phyloP scores from a whole-genome alignment of 768 basidiomycete species.

The Leucosporidium scottii region DNA sequence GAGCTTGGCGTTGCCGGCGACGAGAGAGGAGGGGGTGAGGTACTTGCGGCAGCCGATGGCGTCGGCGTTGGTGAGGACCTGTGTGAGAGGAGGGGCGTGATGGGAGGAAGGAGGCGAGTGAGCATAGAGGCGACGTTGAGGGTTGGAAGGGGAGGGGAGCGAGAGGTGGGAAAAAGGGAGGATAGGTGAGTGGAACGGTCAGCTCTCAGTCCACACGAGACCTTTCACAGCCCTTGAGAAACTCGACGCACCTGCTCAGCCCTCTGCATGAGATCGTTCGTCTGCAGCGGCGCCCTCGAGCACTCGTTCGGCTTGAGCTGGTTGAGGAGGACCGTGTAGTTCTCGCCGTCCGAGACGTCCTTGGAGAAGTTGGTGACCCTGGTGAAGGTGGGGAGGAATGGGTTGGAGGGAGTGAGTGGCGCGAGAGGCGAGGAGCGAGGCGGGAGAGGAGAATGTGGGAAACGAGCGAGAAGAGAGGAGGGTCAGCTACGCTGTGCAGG shows the following conservation, averaged over 20 bases:
- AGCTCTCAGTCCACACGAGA: too few relatives aligned
- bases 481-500: not conserved
- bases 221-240: too few relatives aligned
- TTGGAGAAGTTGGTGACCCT: slow-evolving; percentile 97
- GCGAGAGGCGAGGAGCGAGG: too few relatives aligned
- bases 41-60: slow-evolving; percentile 92
- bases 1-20: slow-evolving; percentile 89
- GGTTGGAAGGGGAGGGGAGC: not conserved
- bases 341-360: slow-evolving; percentile 94
- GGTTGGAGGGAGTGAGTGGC: too few relatives aligned
- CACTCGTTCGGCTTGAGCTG: slow-evolving; percentile 93
- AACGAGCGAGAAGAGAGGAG: not conserved
- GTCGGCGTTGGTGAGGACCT: slow-evolving; percentile 88
- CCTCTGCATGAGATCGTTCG: slow-evolving; percentile 67
- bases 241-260: slow-evolving; percentile 65
- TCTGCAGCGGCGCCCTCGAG: slow-evolving; percentile 82
- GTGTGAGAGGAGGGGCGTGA: not conserved
- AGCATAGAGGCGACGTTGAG: not conserved
- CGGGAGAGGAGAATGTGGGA: not conserved
- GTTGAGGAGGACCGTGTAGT: slow-evolving; percentile 91
- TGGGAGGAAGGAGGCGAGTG: not conserved
- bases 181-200: too few relatives aligned
- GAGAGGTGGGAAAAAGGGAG: too few relatives aligned
- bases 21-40: slow-evolving; percentile 80
- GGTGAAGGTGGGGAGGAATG: not conserved